Conservation (phyloP, 2,329 filamentous ascomycete genomes). For the Alternaria novae-zelandiae region DNA sequence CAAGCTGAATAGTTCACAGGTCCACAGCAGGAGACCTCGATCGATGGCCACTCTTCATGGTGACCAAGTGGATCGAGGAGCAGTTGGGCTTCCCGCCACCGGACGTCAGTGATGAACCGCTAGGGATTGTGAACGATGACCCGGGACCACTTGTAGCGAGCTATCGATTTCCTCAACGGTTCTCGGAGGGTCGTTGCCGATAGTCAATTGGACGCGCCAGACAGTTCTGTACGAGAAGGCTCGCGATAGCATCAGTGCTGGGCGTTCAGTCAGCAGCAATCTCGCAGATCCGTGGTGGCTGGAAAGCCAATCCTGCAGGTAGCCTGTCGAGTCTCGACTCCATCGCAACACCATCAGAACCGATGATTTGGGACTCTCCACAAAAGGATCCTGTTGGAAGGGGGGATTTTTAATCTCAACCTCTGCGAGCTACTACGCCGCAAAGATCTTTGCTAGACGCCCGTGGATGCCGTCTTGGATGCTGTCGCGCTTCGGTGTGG, state of each 20-base stretch:
- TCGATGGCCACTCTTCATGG: background rate
- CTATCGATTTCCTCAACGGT: background rate
- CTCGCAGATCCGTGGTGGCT: conserved; percentile 1
- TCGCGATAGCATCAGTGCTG: background rate
- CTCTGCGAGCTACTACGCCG: conserved; percentile 7
- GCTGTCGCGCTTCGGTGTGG: conserved; percentile 11
- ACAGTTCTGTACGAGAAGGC: background rate
- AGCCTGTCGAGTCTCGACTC: conserved; percentile 2
- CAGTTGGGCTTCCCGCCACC: conserved; percentile 14
- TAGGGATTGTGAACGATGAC: background rate
- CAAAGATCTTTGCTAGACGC: conserved; percentile 8
- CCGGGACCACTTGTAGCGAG: background rate
- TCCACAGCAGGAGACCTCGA: background rate
- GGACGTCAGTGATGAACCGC: conserved; percentile 1
- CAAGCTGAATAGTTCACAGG: conserved; percentile 1
- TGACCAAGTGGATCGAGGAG: background rate
- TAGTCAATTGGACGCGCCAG: background rate
- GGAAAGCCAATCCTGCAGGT: conserved; percentile 2
- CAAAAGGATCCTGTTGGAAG: conserved; percentile 2
- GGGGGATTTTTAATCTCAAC: background rate
- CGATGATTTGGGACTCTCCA: background rate
- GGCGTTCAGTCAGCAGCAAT: conserved; percentile 3
- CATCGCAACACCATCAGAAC: conserved; percentile 1
- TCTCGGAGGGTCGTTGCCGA: background rate
- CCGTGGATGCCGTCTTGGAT: background rate